Conservation (phyloP, 129 eudicot genomes). For the Flaveria ramosissima region DNA sequence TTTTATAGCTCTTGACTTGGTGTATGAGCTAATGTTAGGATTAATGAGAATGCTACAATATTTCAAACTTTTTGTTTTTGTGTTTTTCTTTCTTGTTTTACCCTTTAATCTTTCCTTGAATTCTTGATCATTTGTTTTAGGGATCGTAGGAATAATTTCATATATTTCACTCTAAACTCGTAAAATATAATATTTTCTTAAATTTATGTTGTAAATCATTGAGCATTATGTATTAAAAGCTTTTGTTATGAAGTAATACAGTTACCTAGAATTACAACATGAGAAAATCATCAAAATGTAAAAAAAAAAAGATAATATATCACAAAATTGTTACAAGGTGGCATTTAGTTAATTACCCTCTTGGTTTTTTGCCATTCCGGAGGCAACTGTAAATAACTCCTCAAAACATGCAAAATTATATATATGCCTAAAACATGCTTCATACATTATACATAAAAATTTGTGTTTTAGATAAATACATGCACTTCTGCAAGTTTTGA, state of each 20-base stretch:
- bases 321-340: not conserved
- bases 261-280: too few species aligned
- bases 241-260: too few species aligned
- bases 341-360: not conserved
- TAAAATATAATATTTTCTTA: too few species aligned
- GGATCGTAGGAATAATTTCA: too few species aligned
- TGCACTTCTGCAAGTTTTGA: not conserved
- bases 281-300: too few species aligned
- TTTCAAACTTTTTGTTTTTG: not conserved
- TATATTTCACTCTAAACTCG: too few species aligned
- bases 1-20: slow-evolving; percentile 9
- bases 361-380: not conserved
- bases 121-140: slow-evolving; percentile 4
- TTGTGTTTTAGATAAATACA: not conserved
- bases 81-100: not conserved
- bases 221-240: not conserved
- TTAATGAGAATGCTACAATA: slow-evolving; percentile 7
- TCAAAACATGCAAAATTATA: not conserved
- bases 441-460: not conserved
- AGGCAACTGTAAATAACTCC: not conserved
- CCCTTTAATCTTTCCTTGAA: not conserved
- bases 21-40: slow-evolving; percentile 1
- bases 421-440: not conserved
- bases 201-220: not conserved
- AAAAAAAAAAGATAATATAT: not conserved